phyloP scores from a whole-genome alignment of 1,284 basidiomycete genomes.

The Heterobasidion parviporum region DNA sequence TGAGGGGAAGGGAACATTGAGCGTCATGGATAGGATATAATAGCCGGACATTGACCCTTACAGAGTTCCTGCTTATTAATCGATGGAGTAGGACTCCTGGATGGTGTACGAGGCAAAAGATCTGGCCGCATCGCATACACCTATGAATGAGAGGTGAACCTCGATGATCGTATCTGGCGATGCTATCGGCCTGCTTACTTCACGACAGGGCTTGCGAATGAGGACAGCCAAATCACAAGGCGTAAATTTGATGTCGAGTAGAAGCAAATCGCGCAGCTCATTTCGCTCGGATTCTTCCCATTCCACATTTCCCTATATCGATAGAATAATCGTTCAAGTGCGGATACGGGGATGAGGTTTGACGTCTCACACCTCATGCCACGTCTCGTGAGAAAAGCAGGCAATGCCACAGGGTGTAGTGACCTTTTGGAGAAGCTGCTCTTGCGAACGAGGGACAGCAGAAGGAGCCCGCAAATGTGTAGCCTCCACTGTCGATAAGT shows the following conservation, averaged over 20 bases:
- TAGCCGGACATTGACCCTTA: not conserved
- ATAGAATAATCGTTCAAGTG: not conserved
- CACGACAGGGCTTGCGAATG: slow-evolving; percentile 33
- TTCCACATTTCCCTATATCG: not conserved
- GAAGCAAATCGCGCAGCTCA: slow-evolving; percentile 21
- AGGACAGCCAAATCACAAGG: slow-evolving; percentile 37
- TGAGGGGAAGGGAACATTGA: not conserved
- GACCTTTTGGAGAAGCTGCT: not conserved
- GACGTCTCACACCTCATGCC: not conserved
- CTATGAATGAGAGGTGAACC: not conserved
- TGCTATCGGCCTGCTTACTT: slow-evolving; percentile 22
- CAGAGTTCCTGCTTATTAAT: not conserved
- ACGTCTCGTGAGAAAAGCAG: not conserved
- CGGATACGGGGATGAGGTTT: not conserved
- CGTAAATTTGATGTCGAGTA: slow-evolving; percentile 25
- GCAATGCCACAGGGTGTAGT: not conserved
- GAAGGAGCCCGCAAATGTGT: not conserved
- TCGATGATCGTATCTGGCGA: not conserved
- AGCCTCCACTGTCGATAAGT: not conserved
- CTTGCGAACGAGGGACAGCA: not conserved
- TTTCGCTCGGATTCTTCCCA: not conserved
- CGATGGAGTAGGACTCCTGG: not conserved
- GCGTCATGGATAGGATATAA: not conserved
- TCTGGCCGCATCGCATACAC: not conserved
- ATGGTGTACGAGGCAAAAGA: not conserved